These are phyloP conservation scores for Yamadazyma sp. DNA, from an alignment of 1,139 yeast species.

Conservation along the genomic window DNA sequence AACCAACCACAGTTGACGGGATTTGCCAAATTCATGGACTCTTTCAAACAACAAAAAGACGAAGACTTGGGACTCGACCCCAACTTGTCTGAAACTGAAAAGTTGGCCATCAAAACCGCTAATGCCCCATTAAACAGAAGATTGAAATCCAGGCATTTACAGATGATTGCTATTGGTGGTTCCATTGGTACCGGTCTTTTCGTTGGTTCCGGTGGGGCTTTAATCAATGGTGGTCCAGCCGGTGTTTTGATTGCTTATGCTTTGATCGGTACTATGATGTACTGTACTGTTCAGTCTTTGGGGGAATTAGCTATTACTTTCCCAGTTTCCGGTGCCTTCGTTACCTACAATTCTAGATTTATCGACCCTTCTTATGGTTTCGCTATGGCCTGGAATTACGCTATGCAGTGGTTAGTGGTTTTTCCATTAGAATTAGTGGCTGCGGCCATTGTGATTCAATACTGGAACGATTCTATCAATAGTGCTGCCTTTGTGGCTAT, in stretches of 20 bases:
- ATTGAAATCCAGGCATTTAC: conserved; percentile 64
- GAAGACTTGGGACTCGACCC: conserved; percentile 62
- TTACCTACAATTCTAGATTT: conserved; percentile 66
- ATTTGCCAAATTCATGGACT: conserved; percentile 49
- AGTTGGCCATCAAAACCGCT: conserved; percentile 64
- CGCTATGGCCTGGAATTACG: conserved; percentile 75
- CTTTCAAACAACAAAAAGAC: conserved; percentile 56
- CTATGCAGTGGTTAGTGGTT: conserved; percentile 69
- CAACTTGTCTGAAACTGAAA: conserved; percentile 56
- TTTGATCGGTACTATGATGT: conserved; percentile 46
- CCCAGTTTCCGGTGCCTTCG: conserved; percentile 76
- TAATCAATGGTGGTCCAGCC: conserved; percentile 70
- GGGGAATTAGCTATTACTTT: conserved; percentile 72
- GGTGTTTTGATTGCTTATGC: conserved; percentile 66
- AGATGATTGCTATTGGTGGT: conserved; percentile 88
- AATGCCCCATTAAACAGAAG: conserved; percentile 68
- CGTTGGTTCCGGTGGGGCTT: conserved; percentile 63
- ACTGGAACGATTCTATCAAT: conserved; percentile 57
- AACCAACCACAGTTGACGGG: conserved; percentile 27
- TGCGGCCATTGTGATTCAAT: conserved; percentile 67
- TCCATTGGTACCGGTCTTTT: conserved; percentile 81
- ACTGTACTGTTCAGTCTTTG: conserved; percentile 67
- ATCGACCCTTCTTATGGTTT: conserved; percentile 77
- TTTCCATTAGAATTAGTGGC: conserved; percentile 76
- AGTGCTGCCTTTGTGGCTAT: conserved; percentile 70